Percentiles rank a stretch among this genome's conserved stretches.
These are phyloP conservation scores for Nemania sp. DNA, from an alignment of 2,329 filamentous ascomycete species.

Conservation along the genomic window DNA sequence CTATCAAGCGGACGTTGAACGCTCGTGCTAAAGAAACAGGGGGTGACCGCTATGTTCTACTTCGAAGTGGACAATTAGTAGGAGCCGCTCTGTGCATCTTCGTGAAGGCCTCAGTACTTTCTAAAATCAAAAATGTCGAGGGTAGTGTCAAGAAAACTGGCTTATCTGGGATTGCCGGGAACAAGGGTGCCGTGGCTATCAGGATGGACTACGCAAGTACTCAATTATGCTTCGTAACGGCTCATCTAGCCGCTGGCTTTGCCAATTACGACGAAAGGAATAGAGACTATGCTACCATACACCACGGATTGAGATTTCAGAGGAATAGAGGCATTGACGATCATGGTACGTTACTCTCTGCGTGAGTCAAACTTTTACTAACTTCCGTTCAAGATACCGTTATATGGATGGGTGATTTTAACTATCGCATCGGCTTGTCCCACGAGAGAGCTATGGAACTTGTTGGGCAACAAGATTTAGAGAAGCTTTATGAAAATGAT, in stretches of 20 bases:
- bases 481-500: slow-evolving; percentile 88
- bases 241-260: slow-evolving; percentile 95
- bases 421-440: slow-evolving; percentile 91
- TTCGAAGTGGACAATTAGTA: slow-evolving; percentile 93
- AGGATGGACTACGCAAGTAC: slow-evolving; percentile 95
- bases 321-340: slow-evolving; percentile 91
- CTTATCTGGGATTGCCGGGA: slow-evolving; percentile 96
- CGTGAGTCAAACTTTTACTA: slow-evolving; percentile 25
- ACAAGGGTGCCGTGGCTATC: slow-evolving; percentile 97
- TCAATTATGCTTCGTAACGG: slow-evolving; percentile 93
- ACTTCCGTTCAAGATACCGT: slow-evolving; percentile 68
- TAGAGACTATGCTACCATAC: slow-evolving; percentile 90
- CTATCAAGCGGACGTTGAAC: slow-evolving; percentile 84
- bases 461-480: slow-evolving; percentile 78
- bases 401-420: slow-evolving; percentile 98
- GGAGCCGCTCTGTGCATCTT: slow-evolving; percentile 94
- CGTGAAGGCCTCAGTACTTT: slow-evolving; percentile 81
- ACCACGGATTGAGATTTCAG: slow-evolving; percentile 88
- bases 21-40: slow-evolving; percentile 71
- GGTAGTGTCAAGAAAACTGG: slow-evolving; percentile 94
- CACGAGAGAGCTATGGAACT: slow-evolving; percentile 82
- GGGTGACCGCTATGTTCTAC: slow-evolving; percentile 84
- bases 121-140: slow-evolving; percentile 94
- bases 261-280: slow-evolving; percentile 97
- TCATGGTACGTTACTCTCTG: slow-evolving; percentile 69